Conservation (phyloP, 768 basidiomycete genomes). For the Lactifluus pinguis region DNA sequence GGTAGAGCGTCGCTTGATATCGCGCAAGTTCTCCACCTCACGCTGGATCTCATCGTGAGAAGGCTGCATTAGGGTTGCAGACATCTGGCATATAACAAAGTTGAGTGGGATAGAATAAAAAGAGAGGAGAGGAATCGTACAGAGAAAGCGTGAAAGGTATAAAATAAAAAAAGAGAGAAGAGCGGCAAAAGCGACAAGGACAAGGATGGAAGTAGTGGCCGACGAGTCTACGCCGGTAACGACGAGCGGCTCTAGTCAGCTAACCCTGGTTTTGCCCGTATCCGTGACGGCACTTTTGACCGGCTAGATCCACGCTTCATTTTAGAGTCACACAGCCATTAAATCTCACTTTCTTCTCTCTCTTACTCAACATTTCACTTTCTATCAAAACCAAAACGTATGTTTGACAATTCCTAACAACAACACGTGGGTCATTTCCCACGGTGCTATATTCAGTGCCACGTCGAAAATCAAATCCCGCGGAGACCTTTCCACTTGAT, state of each 20-base stretch:
- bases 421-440: too few species aligned
- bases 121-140: background rate
- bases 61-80: constrained; percentile 44
- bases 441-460: too few species aligned
- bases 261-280: background rate
- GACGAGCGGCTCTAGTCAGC: background rate
- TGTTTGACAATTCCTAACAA: too few species aligned
- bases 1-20: constrained; percentile 76
- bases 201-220: background rate
- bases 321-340: too few species aligned
- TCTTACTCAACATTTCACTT: too few species aligned
- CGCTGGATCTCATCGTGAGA: constrained; percentile 80
- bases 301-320: background rate
- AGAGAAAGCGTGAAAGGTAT: background rate
- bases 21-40: constrained; percentile 78
- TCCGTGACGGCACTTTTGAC: background rate
- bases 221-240: constrained; percentile 10
- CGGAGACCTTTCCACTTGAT: too few species aligned
- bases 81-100: background rate
- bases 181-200: background rate
- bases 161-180: background rate
- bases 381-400: too few species aligned
- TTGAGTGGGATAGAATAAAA: background rate
- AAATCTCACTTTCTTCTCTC: too few species aligned
- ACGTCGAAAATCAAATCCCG: too few species aligned